A percentile compares a stretch with the other conserved stretches of the same genome.
Evolutionary conservation across 1,139 yeast species (phyloP).

Genomic region (Taphrina flavorubra): DNA sequence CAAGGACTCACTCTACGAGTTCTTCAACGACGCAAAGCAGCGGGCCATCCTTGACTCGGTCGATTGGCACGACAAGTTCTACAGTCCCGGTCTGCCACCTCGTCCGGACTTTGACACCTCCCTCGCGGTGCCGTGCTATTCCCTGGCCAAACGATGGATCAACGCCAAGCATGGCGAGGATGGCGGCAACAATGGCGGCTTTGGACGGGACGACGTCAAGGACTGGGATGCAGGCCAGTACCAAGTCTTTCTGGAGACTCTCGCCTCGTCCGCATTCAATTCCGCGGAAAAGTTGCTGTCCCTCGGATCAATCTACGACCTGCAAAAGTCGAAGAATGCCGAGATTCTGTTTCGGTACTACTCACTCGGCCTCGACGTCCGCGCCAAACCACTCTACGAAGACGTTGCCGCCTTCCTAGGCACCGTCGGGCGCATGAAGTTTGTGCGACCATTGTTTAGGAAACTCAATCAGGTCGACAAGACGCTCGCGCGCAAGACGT

Average conservation of each 20-base stretch:
- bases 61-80: slow-evolving; percentile 87
- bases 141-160: slow-evolving; percentile 71
- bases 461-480: slow-evolving; percentile 69
- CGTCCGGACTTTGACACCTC: slow-evolving; percentile 75
- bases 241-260: slow-evolving; percentile 75
- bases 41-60: slow-evolving; percentile 64
- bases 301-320: slow-evolving; percentile 59
- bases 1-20: slow-evolving; percentile 73
- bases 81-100: slow-evolving; percentile 84
- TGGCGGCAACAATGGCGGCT: too few species aligned
- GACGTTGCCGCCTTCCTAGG: slow-evolving; percentile 81
- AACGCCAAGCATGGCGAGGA: slow-evolving; percentile 48
- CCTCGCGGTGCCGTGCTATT: slow-evolving; percentile 73
- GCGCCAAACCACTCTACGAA: slow-evolving; percentile 52
- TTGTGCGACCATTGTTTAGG: slow-evolving; percentile 83
- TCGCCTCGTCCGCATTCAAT: slow-evolving; percentile 54
- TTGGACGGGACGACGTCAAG: slow-evolving; percentile 57
- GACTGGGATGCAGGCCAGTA: slow-evolving; percentile 74
- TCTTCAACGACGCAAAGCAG: slow-evolving; percentile 49
- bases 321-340: slow-evolving; percentile 66
- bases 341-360: slow-evolving; percentile 84
- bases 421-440: slow-evolving; percentile 93
- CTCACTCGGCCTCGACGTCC: slow-evolving; percentile 54
- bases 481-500: slow-evolving; percentile 68
- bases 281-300: slow-evolving; percentile 54